Conservation (phyloP, 1,284 basidiomycete genomes). For the Pseudozyma sp. region DNA sequence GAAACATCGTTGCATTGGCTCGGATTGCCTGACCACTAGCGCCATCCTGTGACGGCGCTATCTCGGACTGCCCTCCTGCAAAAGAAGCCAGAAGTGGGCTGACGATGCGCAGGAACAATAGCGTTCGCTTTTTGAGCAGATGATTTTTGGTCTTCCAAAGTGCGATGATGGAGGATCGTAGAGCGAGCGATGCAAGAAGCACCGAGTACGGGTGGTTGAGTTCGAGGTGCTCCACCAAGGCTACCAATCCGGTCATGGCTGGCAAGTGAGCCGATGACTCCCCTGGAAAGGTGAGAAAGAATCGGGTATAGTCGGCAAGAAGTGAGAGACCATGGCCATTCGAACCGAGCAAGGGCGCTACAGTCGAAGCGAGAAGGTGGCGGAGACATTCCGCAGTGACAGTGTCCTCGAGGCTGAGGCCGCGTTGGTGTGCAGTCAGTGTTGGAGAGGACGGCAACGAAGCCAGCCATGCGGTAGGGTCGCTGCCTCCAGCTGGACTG, state of each 20-base stretch:
- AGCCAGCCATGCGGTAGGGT: conserved; percentile 20
- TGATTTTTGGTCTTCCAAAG: conserved; percentile 51
- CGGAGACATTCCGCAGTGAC: conserved; percentile 47
- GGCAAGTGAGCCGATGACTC: conserved; percentile 57
- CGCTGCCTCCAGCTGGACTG: background rate
- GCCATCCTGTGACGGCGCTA: background rate
- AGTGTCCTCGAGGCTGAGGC: conserved; percentile 52
- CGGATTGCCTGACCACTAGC: background rate
- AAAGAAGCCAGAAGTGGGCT: conserved; percentile 25
- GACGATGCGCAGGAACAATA: conserved; percentile 47
- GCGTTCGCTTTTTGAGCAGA: conserved; percentile 53
- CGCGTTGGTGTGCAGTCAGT: conserved; percentile 1
- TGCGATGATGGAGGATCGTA: conserved; percentile 17
- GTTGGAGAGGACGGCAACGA: background rate
- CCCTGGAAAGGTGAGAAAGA: conserved; percentile 32
- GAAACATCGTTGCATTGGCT: conserved; percentile 10
- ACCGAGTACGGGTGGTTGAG: conserved; percentile 46
- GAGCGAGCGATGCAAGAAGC: conserved; percentile 18
- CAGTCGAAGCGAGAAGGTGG: conserved; percentile 32
- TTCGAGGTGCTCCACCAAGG: conserved; percentile 45
- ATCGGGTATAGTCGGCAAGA: conserved; percentile 47
- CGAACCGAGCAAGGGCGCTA: conserved; percentile 42
- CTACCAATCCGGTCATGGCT: conserved; percentile 45
- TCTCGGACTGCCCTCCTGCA: conserved; percentile 17
- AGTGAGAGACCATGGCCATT: conserved; percentile 31